Evolutionary conservation across 1,139 yeast species (phyloP).

Genomic region (Yamadazyma songkhlaensis): DNA sequence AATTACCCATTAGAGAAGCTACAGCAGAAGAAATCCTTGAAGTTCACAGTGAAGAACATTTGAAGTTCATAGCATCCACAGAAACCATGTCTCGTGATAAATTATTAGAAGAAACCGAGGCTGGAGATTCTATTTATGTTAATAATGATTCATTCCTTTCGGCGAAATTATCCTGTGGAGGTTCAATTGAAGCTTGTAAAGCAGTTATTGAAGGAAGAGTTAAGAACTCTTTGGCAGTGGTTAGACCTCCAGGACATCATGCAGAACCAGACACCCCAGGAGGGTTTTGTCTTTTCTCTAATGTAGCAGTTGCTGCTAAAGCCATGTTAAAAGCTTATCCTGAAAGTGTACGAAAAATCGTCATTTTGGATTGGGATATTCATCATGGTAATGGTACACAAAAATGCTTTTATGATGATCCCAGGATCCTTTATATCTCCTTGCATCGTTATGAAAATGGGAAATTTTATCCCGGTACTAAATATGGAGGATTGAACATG

Average conservation of each 20-base stretch:
- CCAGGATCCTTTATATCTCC: conserved; percentile 86
- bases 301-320: conserved; percentile 96
- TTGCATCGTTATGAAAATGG: conserved; percentile 92
- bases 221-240: conserved; percentile 89
- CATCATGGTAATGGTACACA: conserved; percentile 99
- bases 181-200: conserved; percentile 92
- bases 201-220: conserved; percentile 94
- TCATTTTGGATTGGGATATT: conserved; percentile 94
- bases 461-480: conserved; percentile 90
- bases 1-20: conserved; percentile 90
- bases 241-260: conserved; percentile 99
- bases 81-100: conserved; percentile 76
- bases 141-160: conserved; percentile 87
- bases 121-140: conserved; percentile 92
- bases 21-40: conserved; percentile 77
- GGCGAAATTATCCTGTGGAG: conserved; percentile 94
- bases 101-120: conserved; percentile 79
- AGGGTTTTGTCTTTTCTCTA: conserved; percentile 93
- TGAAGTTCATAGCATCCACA: conserved; percentile 72
- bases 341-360: conserved; percentile 79
- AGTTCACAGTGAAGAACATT: conserved; percentile 82
- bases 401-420: conserved; percentile 83
- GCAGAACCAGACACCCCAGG: conserved; percentile 98
- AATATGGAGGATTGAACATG: conserved; percentile 71
- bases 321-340: conserved; percentile 80